phyloP scores from a whole-genome alignment of 176 grass and related monocot genomes.

The Alloteropsis semialata region DNA sequence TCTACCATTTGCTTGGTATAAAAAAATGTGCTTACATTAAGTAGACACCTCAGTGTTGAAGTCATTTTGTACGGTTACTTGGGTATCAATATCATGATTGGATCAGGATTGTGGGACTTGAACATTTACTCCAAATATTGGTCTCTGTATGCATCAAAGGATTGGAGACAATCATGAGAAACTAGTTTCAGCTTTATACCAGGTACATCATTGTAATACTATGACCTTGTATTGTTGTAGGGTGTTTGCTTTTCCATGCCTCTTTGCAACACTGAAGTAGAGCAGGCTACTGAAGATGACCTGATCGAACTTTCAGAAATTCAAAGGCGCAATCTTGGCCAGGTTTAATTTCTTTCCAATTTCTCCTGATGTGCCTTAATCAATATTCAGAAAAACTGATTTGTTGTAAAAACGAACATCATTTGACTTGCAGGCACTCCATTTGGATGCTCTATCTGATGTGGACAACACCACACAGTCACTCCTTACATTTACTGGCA shows the following conservation, averaged over 20 bases:
- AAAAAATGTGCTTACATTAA: neutral
- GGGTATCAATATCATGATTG: neutral
- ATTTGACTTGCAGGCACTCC: slow-evolving; percentile 52
- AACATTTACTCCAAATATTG: neutral
- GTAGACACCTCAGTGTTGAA: slow-evolving; percentile 4
- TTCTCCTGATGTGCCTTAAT: neutral
- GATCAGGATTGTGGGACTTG: neutral
- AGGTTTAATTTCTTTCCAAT: slow-evolving; percentile 50
- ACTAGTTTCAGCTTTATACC: neutral
- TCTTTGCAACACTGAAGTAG: slow-evolving; percentile 69
- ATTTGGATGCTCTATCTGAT: slow-evolving; percentile 64
- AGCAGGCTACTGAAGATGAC: slow-evolving; percentile 77
- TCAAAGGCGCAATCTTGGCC: slow-evolving; percentile 72
- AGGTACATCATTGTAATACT: slow-evolving; percentile 17
- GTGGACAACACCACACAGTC: slow-evolving; percentile 82
- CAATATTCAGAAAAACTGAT: neutral
- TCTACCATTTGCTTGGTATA: neutral
- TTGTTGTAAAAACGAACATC: neutral
- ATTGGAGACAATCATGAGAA: neutral
- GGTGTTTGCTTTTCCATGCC: slow-evolving; percentile 79
- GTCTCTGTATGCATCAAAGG: neutral
- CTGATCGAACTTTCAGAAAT: slow-evolving; percentile 87
- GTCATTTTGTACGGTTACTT: neutral
- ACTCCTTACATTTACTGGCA: slow-evolving; percentile 70
- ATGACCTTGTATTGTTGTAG: slow-evolving; percentile 36